Percentiles rank a stretch among this genome's conserved stretches.
These are phyloP conservation scores for Stromatinia cepivora DNA, from an alignment of 2,329 filamentous ascomycete species.

Conservation along the genomic window DNA sequence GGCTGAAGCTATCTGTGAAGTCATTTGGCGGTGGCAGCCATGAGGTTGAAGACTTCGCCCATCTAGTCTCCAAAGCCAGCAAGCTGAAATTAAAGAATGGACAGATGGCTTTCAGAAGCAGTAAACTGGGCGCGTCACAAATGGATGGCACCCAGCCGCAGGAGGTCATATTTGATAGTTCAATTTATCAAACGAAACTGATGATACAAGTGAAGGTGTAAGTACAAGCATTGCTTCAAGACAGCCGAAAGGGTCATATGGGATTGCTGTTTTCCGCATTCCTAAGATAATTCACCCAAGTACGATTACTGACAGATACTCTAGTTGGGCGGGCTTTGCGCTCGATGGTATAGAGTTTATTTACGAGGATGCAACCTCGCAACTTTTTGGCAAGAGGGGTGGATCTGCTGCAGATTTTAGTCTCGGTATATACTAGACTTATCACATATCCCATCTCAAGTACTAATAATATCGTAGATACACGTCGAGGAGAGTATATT, in stretches of 20 bases:
- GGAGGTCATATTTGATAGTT: constrained; percentile 73
- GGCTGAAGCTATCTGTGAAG: constrained; percentile 70
- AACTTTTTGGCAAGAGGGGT: constrained; percentile 82
- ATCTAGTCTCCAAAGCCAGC: constrained; percentile 68
- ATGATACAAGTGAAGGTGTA: constrained; percentile 68
- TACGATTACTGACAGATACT: constrained; percentile 4
- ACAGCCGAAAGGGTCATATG: not conserved
- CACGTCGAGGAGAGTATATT: constrained; percentile 80
- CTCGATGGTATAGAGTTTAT: constrained; percentile 88
- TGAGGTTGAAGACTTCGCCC: constrained; percentile 73
- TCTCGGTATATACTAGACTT: constrained; percentile 58
- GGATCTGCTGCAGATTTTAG: constrained; percentile 72
- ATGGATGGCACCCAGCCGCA: constrained; percentile 69
- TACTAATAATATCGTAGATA: constrained; percentile 54
- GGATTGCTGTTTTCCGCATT: not conserved
- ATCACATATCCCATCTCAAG: not conserved
- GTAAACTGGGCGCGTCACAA: constrained; percentile 69
- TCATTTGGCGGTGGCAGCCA: constrained; percentile 73
- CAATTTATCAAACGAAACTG: constrained; percentile 67
- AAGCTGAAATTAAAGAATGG: constrained; percentile 73
- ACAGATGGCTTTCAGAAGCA: constrained; percentile 73
- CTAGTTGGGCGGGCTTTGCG: constrained; percentile 53
- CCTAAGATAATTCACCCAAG: not conserved
- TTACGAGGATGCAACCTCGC: constrained; percentile 82
- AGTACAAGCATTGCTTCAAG: constrained; percentile 53